These are phyloP conservation scores for Hippophae tibetana DNA, from an alignment of 306 rosid genomes.

Conservation along the genomic window DNA sequence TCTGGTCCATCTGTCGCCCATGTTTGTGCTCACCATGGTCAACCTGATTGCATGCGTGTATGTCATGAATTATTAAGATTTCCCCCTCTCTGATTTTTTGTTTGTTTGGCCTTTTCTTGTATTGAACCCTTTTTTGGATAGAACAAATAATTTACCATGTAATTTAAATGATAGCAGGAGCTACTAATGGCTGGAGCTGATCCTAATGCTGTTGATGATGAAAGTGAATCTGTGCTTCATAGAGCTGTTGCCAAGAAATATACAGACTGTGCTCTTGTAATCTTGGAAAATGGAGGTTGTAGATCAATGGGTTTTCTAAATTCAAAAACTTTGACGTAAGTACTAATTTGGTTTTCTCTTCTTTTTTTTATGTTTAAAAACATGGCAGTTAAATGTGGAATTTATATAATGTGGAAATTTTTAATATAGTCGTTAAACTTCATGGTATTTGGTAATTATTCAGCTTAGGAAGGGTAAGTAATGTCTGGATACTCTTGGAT, in stretches of 20 bases:
- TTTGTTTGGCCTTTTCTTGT: slow-evolving; percentile 2
- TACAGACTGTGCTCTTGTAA: slow-evolving; percentile 87
- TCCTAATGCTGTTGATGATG: slow-evolving; percentile 93
- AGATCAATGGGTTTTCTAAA: slow-evolving; percentile 76
- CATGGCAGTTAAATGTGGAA: not conserved
- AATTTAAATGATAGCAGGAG: slow-evolving; percentile 49
- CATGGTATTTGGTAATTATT: not conserved
- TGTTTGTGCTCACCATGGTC: slow-evolving; percentile 96
- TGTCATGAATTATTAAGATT: slow-evolving; percentile 28
- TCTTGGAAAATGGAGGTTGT: slow-evolving; percentile 95
- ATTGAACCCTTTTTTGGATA: not conserved
- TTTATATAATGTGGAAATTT: not conserved
- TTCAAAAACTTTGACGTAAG: slow-evolving; percentile 84
- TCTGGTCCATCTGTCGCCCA: slow-evolving; percentile 94
- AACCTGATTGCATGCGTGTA: slow-evolving; percentile 99
- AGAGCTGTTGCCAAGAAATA: slow-evolving; percentile 88
- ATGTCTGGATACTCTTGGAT: not conserved
- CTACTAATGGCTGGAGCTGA: slow-evolving; percentile 92
- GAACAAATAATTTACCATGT: slow-evolving; percentile 1
- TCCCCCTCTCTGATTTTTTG: no score
- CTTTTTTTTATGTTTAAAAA: no score
- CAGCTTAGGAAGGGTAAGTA: not conserved
- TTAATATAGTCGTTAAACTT: not conserved
- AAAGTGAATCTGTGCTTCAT: slow-evolving; percentile 94
- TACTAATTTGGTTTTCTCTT: slow-evolving; percentile 10